A percentile compares a stretch with the other conserved stretches of the same genome.
phyloP scores from a whole-genome alignment of 2,329 filamentous ascomycete genomes.

The Helotiales sp. region DNA sequence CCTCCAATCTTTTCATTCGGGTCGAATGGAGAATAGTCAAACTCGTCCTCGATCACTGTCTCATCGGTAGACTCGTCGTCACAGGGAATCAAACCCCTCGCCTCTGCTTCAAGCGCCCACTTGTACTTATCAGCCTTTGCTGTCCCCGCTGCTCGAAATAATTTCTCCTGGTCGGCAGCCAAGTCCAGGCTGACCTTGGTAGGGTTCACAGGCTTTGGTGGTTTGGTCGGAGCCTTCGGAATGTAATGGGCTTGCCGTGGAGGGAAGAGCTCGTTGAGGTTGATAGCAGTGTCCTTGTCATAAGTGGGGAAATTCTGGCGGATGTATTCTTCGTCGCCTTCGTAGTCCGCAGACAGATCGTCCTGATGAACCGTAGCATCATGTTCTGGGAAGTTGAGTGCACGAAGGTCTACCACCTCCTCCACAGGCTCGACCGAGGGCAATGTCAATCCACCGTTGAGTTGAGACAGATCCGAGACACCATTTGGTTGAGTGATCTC shows the following conservation, averaged over 20 bases:
- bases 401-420: conserved; percentile 30
- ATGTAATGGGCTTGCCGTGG: conserved; percentile 76
- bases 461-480: conserved; percentile 13
- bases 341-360: conserved; percentile 66
- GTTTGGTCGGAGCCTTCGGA: conserved; percentile 76
- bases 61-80: conserved; percentile 42
- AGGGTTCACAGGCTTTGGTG: conserved; percentile 78
- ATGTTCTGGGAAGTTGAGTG: conserved; percentile 47
- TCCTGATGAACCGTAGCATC: conserved; percentile 52
- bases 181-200: conserved; percentile 89
- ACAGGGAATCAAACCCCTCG: conserved; percentile 47
- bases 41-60: conserved; percentile 45
- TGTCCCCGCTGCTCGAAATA: conserved; percentile 73
- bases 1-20: conserved; percentile 67
- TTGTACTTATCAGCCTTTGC: conserved; percentile 53
- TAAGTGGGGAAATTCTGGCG: conserved; percentile 82
- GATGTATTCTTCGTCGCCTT: conserved; percentile 73
- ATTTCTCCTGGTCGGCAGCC: conserved; percentile 80
- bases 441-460: conserved; percentile 21
- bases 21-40: conserved; percentile 53
- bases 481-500: conserved; percentile 22
- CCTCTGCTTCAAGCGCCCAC: conserved; percentile 52
- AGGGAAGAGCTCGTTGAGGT: conserved; percentile 81
- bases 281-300: conserved; percentile 70
- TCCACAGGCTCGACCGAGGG: conserved; percentile 24